phyloP scores from a whole-genome alignment of 2,329 filamentous ascomycete genomes.

The Claviceps pazoutovae region DNA sequence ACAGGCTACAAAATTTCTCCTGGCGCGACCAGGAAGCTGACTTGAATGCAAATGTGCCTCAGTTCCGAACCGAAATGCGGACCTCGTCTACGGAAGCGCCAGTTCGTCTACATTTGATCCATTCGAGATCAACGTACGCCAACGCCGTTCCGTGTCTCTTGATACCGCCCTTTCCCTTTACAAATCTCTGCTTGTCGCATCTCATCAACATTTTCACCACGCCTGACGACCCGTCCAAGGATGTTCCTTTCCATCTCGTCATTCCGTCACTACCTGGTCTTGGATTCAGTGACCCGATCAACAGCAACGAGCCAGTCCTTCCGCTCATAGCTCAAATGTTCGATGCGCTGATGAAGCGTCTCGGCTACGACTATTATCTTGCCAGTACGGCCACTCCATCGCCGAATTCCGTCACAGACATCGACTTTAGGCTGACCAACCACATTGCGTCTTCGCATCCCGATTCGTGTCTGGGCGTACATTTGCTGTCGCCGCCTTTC shows the following conservation, averaged over 20 bases:
- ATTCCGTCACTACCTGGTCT: slow-evolving; percentile 51
- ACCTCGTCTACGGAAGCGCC: slow-evolving; percentile 25
- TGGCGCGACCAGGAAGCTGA: slow-evolving; percentile 46
- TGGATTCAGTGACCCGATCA: slow-evolving; percentile 51
- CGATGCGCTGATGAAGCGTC: slow-evolving; percentile 42
- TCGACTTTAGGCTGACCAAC: slow-evolving; percentile 37
- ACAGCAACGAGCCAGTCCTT: slow-evolving; percentile 33
- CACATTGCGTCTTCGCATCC: slow-evolving; percentile 33
- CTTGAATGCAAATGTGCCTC: slow-evolving; percentile 45
- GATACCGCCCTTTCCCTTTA: slow-evolving; percentile 51
- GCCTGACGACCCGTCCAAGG: slow-evolving; percentile 29
- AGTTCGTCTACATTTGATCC: slow-evolving; percentile 50
- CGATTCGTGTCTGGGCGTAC: slow-evolving; percentile 41
- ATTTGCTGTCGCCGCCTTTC: slow-evolving; percentile 46
- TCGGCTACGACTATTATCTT: slow-evolving; percentile 46
- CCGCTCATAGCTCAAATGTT: slow-evolving; percentile 40
- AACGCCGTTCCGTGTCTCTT: slow-evolving; percentile 49
- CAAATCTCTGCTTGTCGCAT: slow-evolving; percentile 45
- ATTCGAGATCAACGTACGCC: slow-evolving; percentile 37
- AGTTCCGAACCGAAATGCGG: slow-evolving; percentile 45
- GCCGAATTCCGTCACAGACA: slow-evolving; percentile 28
- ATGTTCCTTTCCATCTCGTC: slow-evolving; percentile 50
- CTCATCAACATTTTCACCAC: slow-evolving; percentile 40
- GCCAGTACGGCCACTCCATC: slow-evolving; percentile 39
- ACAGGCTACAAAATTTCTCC: slow-evolving; percentile 51